Base-by-base conservation (phyloP, 2,329 filamentous ascomycete species). In the Chrysoporthe cubensis region DNA sequence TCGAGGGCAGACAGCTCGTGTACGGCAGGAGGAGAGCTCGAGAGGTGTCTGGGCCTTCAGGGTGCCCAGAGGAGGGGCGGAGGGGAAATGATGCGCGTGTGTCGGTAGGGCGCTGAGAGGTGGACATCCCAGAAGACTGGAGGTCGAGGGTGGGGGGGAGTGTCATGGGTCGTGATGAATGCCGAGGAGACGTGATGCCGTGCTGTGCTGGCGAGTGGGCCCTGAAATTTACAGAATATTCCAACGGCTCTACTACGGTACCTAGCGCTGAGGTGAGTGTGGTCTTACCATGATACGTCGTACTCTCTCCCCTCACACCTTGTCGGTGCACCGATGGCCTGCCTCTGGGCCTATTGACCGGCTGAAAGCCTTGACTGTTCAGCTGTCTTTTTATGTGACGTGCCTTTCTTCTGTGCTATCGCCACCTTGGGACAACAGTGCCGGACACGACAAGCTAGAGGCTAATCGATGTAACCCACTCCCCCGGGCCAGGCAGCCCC, bases 191-290 rank as follows among this genome's bases (percentile, higher is more conserved):
- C 37, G n/a, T 43, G 57, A 60, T 26, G 57, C 40, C 57, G 57
- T 58, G 57, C 40, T 60, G 40, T 26, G 57, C 37, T 60, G 57
- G 57, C 57, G 40, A 21, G 57, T 60, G 57, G 57, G 40, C 57
- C 57, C 57, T 44, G 57, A 6, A 44, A 43, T 42, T 21, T 26
- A 26, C 37, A 11, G 13, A 26, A 26, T 40, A 26, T 43, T 40
- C 37, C 42, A 44, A 16, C 21, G 32, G 34, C 13, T 21, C 18
- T 44, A 43, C 57, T 26, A 40, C 37, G n/a, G n/a, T 26, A 26
- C 7, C 14, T 37, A 40, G 37, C 5, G 6, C 5, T 40, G 37
- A 9, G 37, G 37, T 40, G 37, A 6, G 37, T 9, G 37, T 40
- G 37, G 37, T 40, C 37, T 40, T 40, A 40, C 37, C 26, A 26